A percentile compares a stretch with the other conserved stretches of the same genome.
Conservation (phyloP, 768 basidiomycete species). For the Leucosporidium scottii region DNA sequence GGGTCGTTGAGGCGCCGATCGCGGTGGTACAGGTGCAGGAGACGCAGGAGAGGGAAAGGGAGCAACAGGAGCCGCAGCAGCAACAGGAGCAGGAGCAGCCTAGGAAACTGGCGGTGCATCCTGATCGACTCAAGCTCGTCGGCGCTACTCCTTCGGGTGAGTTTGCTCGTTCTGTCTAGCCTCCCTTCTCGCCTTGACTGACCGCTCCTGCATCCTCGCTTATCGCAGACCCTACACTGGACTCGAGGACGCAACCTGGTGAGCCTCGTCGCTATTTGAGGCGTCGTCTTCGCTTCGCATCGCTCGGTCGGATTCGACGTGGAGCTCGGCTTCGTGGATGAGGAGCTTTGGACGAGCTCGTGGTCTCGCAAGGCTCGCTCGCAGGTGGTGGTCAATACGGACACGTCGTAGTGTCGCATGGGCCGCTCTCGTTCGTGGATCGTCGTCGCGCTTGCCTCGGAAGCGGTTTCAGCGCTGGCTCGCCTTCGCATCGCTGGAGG, state of each 20-base stretch:
- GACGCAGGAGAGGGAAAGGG: background rate
- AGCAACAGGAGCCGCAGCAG: background rate
- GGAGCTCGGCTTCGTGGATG: no score
- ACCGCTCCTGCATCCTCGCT: background rate
- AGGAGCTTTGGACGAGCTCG: no score
- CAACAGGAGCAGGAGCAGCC: background rate
- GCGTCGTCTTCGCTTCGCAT: background rate
- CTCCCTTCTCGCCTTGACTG: no score
- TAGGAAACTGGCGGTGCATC: slow-evolving; percentile 8
- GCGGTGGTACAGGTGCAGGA: background rate
- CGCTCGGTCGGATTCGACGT: background rate
- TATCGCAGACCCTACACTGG: background rate
- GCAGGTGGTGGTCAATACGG: no score
- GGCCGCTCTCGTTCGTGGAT: background rate
- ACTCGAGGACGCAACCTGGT: background rate
- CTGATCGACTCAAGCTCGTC: slow-evolving; percentile 8
- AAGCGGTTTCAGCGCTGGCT: background rate
- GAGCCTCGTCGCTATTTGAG: background rate
- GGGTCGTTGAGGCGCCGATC: background rate
- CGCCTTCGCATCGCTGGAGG: background rate
- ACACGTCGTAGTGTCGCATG: no score
- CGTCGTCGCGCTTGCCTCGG: background rate
- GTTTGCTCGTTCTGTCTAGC: no score
- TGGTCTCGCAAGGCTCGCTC: no score
- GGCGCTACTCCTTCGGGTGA: background rate